A percentile compares a stretch with the other conserved stretches of the same genome.
Evolutionary conservation across 139 green algal species (phyloP).

Genomic region (Desmodesmus armatus): DNA sequence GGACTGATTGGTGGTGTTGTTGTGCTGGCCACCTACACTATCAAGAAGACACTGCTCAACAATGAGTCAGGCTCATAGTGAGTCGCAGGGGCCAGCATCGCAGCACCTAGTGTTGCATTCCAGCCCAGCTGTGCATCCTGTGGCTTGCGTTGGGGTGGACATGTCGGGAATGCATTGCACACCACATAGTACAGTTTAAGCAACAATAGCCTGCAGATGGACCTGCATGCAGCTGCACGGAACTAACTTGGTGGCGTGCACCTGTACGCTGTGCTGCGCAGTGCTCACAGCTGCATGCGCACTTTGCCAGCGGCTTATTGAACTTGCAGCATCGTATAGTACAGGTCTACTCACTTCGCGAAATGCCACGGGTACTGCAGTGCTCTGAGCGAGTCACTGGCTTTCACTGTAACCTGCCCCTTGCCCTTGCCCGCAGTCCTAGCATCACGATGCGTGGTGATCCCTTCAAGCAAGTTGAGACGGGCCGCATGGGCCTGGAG

Average conservation of each 20-base stretch:
- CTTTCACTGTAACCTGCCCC: too few relatives aligned
- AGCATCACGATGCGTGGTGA: neutral
- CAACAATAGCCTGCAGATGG: neutral
- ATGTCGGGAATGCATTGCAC: neutral
- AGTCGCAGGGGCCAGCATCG: too few relatives aligned
- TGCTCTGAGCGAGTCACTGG: too few relatives aligned
- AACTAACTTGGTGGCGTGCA: neutral
- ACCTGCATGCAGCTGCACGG: neutral
- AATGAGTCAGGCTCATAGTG: constrained; percentile 6
- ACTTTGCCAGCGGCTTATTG: neutral
- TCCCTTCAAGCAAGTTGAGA: neutral
- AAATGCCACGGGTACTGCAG: neutral
- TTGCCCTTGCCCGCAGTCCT: neutral
- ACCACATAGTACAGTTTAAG: neutral
- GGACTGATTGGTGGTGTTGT: neutral
- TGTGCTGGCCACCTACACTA: neutral
- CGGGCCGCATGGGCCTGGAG: neutral
- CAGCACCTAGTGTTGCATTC: neutral
- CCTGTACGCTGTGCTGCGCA: neutral
- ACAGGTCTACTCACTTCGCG: too few relatives aligned
- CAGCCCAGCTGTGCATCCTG: neutral
- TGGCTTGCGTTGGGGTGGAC: neutral
- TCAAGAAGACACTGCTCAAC: neutral
- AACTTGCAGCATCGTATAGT: too few relatives aligned
- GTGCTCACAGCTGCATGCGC: neutral